A percentile compares a stretch with the other conserved stretches of the same genome.
phyloP scores from a whole-genome alignment of 2,329 filamentous ascomycete genomes.

The Escovopsis sp. region DNA sequence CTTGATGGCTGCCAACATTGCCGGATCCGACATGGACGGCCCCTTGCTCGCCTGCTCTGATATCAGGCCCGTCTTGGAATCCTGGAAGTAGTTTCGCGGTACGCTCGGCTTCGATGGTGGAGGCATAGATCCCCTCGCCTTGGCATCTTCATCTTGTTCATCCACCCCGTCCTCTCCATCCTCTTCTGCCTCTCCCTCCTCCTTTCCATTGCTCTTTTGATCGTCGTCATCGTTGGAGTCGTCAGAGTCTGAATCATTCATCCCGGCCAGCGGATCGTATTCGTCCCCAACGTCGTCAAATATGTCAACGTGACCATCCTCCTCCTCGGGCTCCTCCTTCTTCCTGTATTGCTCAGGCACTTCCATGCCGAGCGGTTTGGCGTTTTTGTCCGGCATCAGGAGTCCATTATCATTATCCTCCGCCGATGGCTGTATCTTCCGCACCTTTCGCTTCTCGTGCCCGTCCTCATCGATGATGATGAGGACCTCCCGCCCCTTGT shows the following conservation, averaged over 20 bases:
- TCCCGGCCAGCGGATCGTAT: slow-evolving; percentile 50
- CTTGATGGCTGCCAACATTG: slow-evolving; percentile 70
- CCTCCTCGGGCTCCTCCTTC: slow-evolving; percentile 30
- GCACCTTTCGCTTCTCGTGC: slow-evolving; percentile 49
- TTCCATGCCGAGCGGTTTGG: slow-evolving; percentile 49
- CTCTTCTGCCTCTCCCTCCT: slow-evolving; percentile 13
- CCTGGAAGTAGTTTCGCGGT: slow-evolving; percentile 49
- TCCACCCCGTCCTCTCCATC: slow-evolving; percentile 9
- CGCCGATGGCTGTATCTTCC: slow-evolving; percentile 29
- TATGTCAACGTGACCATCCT: slow-evolving; percentile 46
- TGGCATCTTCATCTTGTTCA: slow-evolving; percentile 10
- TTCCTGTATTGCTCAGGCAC: slow-evolving; percentile 44
- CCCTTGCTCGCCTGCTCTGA: slow-evolving; percentile 35
- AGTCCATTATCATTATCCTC: slow-evolving; percentile 26
- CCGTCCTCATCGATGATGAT: slow-evolving; percentile 53
- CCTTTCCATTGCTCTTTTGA: slow-evolving; percentile 9
- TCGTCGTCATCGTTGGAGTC: slow-evolving; percentile 22
- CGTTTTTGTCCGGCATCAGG: slow-evolving; percentile 39
- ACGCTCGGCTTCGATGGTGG: slow-evolving; percentile 30
- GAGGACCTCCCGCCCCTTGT: slow-evolving; percentile 46
- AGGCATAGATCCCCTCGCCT: slow-evolving; percentile 22
- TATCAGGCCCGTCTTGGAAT: slow-evolving; percentile 37
- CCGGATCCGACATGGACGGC: slow-evolving; percentile 54
- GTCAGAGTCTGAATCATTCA: slow-evolving; percentile 32
- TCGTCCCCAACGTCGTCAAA: slow-evolving; percentile 53